A percentile compares a stretch with the other conserved stretches of the same genome.
Evolutionary conservation across 495 filamentous ascomycete species (phyloP).

Genomic region (Choiromyces venosus): DNA sequence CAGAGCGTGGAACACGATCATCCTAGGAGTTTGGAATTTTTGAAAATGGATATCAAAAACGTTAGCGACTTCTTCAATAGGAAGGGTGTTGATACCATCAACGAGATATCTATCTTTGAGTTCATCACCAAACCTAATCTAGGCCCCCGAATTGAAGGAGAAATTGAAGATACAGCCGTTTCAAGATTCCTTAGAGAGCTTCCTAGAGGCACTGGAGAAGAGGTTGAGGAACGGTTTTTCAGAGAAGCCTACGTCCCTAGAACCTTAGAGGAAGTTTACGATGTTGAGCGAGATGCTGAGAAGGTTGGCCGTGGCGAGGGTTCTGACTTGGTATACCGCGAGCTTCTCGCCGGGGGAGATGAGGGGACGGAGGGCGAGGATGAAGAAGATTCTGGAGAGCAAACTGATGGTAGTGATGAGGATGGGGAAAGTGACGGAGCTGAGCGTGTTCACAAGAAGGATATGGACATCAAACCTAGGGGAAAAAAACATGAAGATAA

Average conservation of each 20-base stretch:
- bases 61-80: constrained; percentile 82
- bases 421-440: constrained; percentile 43
- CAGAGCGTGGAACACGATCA: constrained; percentile 97
- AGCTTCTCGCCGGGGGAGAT: constrained; percentile 60
- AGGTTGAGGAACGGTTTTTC: constrained; percentile 85
- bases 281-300: constrained; percentile 83
- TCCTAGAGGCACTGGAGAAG: constrained; percentile 48
- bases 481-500: constrained; percentile 91
- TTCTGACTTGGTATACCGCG: constrained; percentile 69
- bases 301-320: constrained; percentile 66
- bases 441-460: constrained; percentile 41
- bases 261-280: constrained; percentile 88
- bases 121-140: constrained; percentile 57
- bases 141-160: constrained; percentile 40
- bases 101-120: constrained; percentile 67
- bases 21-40: constrained; percentile 80
- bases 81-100: constrained; percentile 70
- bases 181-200: constrained; percentile 49
- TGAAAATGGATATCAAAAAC: constrained; percentile 97
- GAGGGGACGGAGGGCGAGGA: constrained; percentile 47
- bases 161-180: constrained; percentile 47
- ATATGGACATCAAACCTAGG: constrained; percentile 56
- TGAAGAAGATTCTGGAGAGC: constrained; percentile 48
- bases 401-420: constrained; percentile 45
- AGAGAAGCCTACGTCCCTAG: constrained; percentile 92